Percentiles rank a stretch among this genome's conserved stretches.
These are phyloP conservation scores for Eremothecium coryli DNA, from an alignment of 1,139 yeast genomes.

Conservation along the genomic window DNA sequence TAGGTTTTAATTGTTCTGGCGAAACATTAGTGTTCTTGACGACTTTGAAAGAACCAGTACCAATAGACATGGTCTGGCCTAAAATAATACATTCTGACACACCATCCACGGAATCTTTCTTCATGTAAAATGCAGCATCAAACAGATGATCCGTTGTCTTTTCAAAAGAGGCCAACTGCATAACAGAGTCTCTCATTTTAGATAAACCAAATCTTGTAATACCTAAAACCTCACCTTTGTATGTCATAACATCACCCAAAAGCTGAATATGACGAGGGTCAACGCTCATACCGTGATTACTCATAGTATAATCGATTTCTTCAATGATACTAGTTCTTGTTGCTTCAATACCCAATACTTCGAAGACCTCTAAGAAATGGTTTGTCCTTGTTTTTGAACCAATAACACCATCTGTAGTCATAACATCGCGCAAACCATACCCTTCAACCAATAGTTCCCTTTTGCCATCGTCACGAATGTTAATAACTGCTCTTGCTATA, in stretches of 20 bases:
- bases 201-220: slow-evolving; percentile 96
- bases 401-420: slow-evolving; percentile 95
- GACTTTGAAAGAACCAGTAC: slow-evolving; percentile 93
- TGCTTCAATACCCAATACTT: slow-evolving; percentile 94
- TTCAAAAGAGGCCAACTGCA: slow-evolving; percentile 94
- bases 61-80: slow-evolving; percentile 96
- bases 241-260: slow-evolving; percentile 97
- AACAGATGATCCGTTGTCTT: slow-evolving; percentile 97
- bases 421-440: slow-evolving; percentile 88
- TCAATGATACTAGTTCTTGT: slow-evolving; percentile 87
- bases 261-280: slow-evolving; percentile 99
- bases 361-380: slow-evolving; percentile 82
- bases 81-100: slow-evolving; percentile 95
- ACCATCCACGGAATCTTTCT: slow-evolving; percentile 91
- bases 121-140: slow-evolving; percentile 97
- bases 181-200: slow-evolving; percentile 96
- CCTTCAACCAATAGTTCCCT: slow-evolving; percentile 96
- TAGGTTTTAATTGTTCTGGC: slow-evolving; percentile 39
- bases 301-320: slow-evolving; percentile 96
- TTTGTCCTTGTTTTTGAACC: slow-evolving; percentile 84
- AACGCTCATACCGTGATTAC: slow-evolving; percentile 98
- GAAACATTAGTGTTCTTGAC: slow-evolving; percentile 49
- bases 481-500: slow-evolving; percentile 91
- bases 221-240: slow-evolving; percentile 96
- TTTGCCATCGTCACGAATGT: slow-evolving; percentile 71